Evolutionary conservation across 306 rosid species (phyloP).

Genomic region (Lathyrus tuberosus): DNA sequence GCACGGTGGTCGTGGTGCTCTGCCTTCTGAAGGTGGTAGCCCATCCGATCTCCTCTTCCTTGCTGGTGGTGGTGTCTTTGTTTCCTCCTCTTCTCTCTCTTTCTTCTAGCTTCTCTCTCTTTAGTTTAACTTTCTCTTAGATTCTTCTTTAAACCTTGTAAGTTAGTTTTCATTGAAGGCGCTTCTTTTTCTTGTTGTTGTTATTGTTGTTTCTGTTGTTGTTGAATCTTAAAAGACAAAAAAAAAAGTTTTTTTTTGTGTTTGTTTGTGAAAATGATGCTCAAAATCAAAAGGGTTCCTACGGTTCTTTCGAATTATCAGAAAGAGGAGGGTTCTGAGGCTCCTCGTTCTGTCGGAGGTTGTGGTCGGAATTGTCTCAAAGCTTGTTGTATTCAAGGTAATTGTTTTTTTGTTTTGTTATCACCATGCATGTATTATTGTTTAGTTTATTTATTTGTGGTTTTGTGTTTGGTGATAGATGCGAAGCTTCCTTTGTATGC

Average conservation of each 20-base stretch:
- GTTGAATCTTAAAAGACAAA: not conserved
- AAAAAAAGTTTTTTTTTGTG: slow-evolving; percentile 31
- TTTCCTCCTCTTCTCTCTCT: not conserved
- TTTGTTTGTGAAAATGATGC: slow-evolving; percentile 49
- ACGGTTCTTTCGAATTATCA: slow-evolving; percentile 89
- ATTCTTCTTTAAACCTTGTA: not conserved
- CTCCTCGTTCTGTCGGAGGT: slow-evolving; percentile 58
- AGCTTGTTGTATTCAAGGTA: slow-evolving; percentile 83
- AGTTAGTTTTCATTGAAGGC: slow-evolving; percentile 10
- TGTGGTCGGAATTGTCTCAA: slow-evolving; percentile 87
- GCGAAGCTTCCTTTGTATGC: slow-evolving; percentile 93
- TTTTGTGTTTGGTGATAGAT: slow-evolving; percentile 47
- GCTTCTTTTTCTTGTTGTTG: not conserved
- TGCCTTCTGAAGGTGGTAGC: slow-evolving; percentile 99
- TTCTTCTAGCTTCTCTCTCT: not conserved
- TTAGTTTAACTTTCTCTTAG: slow-evolving; percentile 12
- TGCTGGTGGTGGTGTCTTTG: slow-evolving; percentile 76
- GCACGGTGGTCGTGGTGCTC: slow-evolving; percentile 99
- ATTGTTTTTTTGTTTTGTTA: not conserved
- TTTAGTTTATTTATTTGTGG: not conserved
- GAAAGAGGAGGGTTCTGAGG: slow-evolving; percentile 63
- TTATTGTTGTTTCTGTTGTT: slow-evolving; percentile 27
- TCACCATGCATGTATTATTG: slow-evolving; percentile 13
- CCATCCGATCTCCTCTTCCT: slow-evolving; percentile 99
- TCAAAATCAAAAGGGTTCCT: slow-evolving; percentile 92